These are phyloP conservation scores for Cryptosporidium muris DNA, from an alignment of 169 alveolate species.

Conservation along the genomic window DNA sequence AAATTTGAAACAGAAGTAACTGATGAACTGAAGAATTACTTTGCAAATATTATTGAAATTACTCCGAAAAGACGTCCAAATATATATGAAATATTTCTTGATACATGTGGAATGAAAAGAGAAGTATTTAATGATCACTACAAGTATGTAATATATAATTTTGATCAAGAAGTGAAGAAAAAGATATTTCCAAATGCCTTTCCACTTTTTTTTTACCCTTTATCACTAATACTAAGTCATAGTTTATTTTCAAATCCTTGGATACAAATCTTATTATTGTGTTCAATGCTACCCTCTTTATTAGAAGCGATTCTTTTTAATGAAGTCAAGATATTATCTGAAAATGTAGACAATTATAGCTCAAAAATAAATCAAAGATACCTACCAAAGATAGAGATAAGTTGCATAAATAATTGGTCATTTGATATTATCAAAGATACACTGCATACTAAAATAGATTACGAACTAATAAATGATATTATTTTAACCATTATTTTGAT, in stretches of 20 bases:
- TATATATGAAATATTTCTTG: neutral
- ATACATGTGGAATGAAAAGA: slow-evolving; percentile 9
- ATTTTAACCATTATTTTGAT: slow-evolving; percentile 9
- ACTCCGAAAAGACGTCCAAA: slow-evolving; percentile 9
- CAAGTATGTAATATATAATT: neutral
- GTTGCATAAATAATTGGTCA: slow-evolving; percentile 1
- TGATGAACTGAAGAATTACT: slow-evolving; percentile 5
- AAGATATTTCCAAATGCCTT: slow-evolving; percentile 14
- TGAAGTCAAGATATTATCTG: neutral
- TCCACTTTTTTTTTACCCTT: slow-evolving; percentile 48
- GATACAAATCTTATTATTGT: slow-evolving; percentile 23
- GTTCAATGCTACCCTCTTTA: slow-evolving; percentile 13
- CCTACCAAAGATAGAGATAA: slow-evolving; percentile 29
- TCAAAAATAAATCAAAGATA: neutral
- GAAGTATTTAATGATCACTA: neutral
- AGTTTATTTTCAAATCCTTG: slow-evolving; percentile 13
- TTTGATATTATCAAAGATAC: neutral
- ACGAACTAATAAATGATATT: slow-evolving; percentile 26
- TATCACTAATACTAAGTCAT: slow-evolving; percentile 31
- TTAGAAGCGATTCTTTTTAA: slow-evolving; percentile 36
- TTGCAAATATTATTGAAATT: neutral
- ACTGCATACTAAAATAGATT: slow-evolving; percentile 15
- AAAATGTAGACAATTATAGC: neutral
- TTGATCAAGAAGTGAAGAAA: neutral
- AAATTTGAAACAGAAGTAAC: neutral